These are phyloP conservation scores for Yamadazyma aaseri DNA, from an alignment of 1,139 yeast species.

Conservation along the genomic window DNA sequence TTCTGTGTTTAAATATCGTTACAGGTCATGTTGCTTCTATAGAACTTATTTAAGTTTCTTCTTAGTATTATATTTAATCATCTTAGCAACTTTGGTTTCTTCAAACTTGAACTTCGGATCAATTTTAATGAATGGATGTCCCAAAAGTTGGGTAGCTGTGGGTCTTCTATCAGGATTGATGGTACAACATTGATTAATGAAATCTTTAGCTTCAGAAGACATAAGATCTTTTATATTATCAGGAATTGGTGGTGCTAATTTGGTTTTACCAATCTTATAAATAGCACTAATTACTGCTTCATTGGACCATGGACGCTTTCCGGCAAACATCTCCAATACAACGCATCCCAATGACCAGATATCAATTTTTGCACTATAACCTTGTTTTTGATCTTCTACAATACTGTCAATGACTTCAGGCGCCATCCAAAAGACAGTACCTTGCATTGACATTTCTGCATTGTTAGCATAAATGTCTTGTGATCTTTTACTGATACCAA, in stretches of 20 bases:
- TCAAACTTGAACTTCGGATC: slow-evolving; percentile 52
- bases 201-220: slow-evolving; percentile 63
- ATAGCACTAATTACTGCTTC: slow-evolving; percentile 78
- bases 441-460: slow-evolving; percentile 97
- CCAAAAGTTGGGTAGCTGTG: slow-evolving; percentile 69
- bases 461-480: slow-evolving; percentile 85
- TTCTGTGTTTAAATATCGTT: too few relatives aligned
- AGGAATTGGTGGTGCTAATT: slow-evolving; percentile 92
- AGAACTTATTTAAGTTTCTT: slow-evolving; percentile 16
- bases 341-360: slow-evolving; percentile 96
- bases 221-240: slow-evolving; percentile 64
- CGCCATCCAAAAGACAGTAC: slow-evolving; percentile 99
- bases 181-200: slow-evolving; percentile 75
- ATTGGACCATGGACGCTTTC: slow-evolving; percentile 81
- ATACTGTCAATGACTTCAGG: slow-evolving; percentile 92
- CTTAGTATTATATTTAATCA: slow-evolving; percentile 33
- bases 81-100: slow-evolving; percentile 59
- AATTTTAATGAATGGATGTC: slow-evolving; percentile 60
- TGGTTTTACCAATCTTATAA: slow-evolving; percentile 70
- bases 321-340: slow-evolving; percentile 91
- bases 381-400: slow-evolving; percentile 75
- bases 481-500: slow-evolving; percentile 91
- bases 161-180: slow-evolving; percentile 84
- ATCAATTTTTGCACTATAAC: slow-evolving; percentile 94
- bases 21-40: too few relatives aligned